Evolutionary conservation across 23 red algal genomes (phyloP).

Genomic region (Gracilaria caudata): DNA sequence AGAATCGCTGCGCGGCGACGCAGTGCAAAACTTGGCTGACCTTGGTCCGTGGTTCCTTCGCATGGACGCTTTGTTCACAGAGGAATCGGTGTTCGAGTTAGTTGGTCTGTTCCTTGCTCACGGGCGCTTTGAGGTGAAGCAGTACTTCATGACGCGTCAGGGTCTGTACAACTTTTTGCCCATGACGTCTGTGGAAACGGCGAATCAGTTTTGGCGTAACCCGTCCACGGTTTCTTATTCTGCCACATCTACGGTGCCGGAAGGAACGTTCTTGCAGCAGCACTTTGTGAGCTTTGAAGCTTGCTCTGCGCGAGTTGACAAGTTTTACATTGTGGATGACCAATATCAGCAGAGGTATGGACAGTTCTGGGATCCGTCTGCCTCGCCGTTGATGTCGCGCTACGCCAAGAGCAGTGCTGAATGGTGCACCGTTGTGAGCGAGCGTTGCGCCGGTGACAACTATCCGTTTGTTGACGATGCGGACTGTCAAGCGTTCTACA

Average conservation of each 20-base stretch:
- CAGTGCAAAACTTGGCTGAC: constrained; percentile 31
- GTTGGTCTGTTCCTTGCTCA: constrained; percentile 40
- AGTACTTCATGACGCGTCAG: constrained; percentile 60
- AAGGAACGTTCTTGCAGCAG: neutral
- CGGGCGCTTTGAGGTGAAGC: constrained; percentile 64
- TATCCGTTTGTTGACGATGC: constrained; percentile 42
- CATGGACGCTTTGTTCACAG: constrained; percentile 43
- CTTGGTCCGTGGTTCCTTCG: constrained; percentile 44
- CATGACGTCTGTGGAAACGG: constrained; percentile 19
- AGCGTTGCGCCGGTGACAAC: constrained; percentile 23
- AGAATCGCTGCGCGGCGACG: constrained; percentile 28
- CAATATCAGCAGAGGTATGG: constrained; percentile 42
- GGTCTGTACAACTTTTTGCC: constrained; percentile 32
- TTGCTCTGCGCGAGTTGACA: constrained; percentile 30
- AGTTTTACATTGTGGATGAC: constrained; percentile 33
- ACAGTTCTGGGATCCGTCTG: constrained; percentile 48
- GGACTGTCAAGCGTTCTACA: constrained; percentile 29
- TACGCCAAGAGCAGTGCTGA: constrained; percentile 8
- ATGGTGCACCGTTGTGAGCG: constrained; percentile 41
- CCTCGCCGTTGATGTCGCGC: constrained; percentile 15
- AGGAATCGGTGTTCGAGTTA: constrained; percentile 33
- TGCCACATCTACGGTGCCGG: constrained; percentile 4
- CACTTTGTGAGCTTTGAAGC: constrained; percentile 55
- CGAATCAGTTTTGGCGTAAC: constrained; percentile 47
- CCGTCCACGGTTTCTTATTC: constrained; percentile 45